Conservation (phyloP, 192 early-diverging fungal genomes). For the Coemansia sp. region DNA sequence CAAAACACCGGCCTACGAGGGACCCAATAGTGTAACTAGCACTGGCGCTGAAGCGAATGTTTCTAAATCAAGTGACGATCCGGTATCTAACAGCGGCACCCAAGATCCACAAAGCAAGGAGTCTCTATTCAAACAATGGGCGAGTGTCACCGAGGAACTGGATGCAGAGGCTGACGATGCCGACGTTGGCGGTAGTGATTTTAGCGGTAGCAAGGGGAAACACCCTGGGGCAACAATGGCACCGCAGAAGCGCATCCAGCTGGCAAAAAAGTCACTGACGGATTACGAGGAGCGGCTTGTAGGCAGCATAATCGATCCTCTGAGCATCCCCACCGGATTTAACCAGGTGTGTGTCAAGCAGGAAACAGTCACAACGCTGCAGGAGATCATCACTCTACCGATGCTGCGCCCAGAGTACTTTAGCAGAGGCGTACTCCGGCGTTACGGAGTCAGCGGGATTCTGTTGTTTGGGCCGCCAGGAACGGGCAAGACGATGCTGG, state of each 20-base stretch:
- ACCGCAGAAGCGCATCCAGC: slow-evolving; percentile 46
- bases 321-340: slow-evolving; percentile 58
- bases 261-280: slow-evolving; percentile 53
- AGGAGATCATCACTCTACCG: slow-evolving; percentile 80
- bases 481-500: slow-evolving; percentile 85
- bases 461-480: slow-evolving; percentile 87
- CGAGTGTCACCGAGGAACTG: slow-evolving; percentile 24
- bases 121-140: slow-evolving; percentile 21
- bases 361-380: slow-evolving; percentile 80
- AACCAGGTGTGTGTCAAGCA: slow-evolving; percentile 72
- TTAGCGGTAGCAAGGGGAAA: slow-evolving; percentile 1
- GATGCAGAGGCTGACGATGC: slow-evolving; percentile 8
- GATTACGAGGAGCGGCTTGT: slow-evolving; percentile 77
- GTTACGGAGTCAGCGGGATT: slow-evolving; percentile 71
- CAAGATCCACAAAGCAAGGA: not conserved
- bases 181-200: not conserved
- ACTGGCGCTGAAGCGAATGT: not conserved
- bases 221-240: slow-evolving; percentile 6
- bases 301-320: slow-evolving; percentile 77
- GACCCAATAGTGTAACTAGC: not conserved
- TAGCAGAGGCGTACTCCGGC: slow-evolving; percentile 65
- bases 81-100: not conserved
- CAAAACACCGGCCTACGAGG: not conserved
- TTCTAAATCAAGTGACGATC: not conserved
- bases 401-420: slow-evolving; percentile 77